Evolutionary conservation across 768 basidiomycete species (phyloP).

Genomic region (Mycena venus): DNA sequence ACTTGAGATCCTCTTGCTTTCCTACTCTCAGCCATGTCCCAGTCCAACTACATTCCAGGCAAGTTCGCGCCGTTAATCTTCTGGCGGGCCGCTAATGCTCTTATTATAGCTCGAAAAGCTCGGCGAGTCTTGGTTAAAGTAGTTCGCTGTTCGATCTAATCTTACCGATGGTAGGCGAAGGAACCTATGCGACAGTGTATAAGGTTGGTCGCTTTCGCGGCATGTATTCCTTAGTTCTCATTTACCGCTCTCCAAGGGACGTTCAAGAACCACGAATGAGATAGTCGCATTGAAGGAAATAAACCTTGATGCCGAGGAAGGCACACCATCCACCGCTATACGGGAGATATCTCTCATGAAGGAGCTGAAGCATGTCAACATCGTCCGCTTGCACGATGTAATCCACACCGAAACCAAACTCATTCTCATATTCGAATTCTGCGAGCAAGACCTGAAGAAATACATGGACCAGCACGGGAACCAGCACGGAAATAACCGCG

Average conservation of each 20-base stretch:
- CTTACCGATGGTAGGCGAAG: conserved; percentile 82
- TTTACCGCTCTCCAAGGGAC: conserved; percentile 66
- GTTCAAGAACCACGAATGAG: conserved; percentile 97
- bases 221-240: conserved; percentile 3
- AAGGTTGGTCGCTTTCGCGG: conserved; percentile 66
- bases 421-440: conserved; percentile 94
- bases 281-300: conserved; percentile 99
- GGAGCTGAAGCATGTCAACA: conserved; percentile 98
- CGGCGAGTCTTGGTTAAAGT: conserved; percentile 54
- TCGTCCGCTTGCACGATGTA: conserved; percentile 97
- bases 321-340: conserved; percentile 98
- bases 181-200: conserved; percentile 97
- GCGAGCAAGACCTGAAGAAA: conserved; percentile 98
- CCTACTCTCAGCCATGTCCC: not conserved
- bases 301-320: conserved; percentile 98
- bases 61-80: conserved; percentile 24
- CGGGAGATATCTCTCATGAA: conserved; percentile 99
- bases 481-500: too few species aligned
- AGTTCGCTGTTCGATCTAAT: conserved; percentile 3
- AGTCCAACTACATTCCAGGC: conserved; percentile 72
- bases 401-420: conserved; percentile 96
- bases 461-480: conserved; percentile 99
- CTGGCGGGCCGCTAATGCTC: not conserved
- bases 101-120: conserved; percentile 85
- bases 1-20: not conserved